Percentiles rank a stretch among this genome's conserved stretches.
phyloP scores from a whole-genome alignment of 2,329 filamentous ascomycete genomes.

The Biscogniauxia sp. region DNA sequence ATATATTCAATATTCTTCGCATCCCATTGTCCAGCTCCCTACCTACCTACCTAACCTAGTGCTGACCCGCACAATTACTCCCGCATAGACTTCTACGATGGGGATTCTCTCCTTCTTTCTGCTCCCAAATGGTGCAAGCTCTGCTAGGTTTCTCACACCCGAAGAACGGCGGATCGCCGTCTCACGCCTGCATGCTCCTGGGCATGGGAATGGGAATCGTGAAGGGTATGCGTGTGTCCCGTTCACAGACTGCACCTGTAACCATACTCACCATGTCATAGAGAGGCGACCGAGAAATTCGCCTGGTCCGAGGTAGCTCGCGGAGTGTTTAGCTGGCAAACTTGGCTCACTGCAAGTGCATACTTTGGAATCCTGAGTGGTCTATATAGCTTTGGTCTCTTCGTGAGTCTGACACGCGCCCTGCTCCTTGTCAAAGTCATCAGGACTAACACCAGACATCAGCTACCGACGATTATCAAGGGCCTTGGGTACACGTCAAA shows the following conservation, averaged over 20 bases:
- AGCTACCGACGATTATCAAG: conserved; percentile 64
- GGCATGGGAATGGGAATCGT: conserved; percentile 26
- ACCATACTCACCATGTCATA: conserved; percentile 16
- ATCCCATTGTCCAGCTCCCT: too few species aligned
- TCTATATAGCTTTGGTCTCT: conserved; percentile 63
- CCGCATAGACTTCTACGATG: conserved; percentile 49
- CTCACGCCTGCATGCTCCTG: conserved; percentile 40
- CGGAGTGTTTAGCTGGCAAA: conserved; percentile 58
- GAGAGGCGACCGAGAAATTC: conserved; percentile 46
- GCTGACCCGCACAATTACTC: too few species aligned
- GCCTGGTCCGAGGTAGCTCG: conserved; percentile 60
- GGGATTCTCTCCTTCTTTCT: conserved; percentile 50
- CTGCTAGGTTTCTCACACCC: conserved; percentile 51
- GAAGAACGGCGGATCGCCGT: conserved; percentile 51
- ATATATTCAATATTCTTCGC: background rate
- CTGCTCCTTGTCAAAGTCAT: background rate
- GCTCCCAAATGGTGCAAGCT: conserved; percentile 55
- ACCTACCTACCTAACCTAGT: too few species aligned
- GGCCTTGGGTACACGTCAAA: conserved; percentile 55
- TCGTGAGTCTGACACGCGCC: conserved; percentile 42
- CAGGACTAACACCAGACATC: background rate
- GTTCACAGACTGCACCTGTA: background rate
- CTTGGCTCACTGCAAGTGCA: conserved; percentile 61
- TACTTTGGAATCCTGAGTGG: conserved; percentile 60
- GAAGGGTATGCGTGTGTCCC: conserved; percentile 29